Conservation (phyloP, 192 early-diverging fungal species). For the Piromyces sp. region DNA sequence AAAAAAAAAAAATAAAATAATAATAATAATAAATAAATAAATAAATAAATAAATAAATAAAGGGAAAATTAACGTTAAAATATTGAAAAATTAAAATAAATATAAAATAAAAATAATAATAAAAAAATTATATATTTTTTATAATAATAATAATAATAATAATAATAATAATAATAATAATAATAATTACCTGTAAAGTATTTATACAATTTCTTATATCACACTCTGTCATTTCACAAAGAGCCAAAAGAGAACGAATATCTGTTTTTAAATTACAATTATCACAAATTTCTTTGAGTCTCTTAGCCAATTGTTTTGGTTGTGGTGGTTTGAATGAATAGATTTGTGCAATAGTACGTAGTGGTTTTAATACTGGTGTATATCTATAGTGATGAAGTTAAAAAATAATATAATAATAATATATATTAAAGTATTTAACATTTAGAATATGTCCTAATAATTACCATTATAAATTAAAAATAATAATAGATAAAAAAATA, state of each 20-base stretch:
- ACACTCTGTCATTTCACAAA: conserved; percentile 62
- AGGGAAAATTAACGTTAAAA: conserved; percentile 10
- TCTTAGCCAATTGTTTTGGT: conserved; percentile 40
- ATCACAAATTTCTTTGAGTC: conserved; percentile 65
- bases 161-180: too few species aligned
- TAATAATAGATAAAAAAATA: background rate
- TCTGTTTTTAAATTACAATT: conserved; percentile 56
- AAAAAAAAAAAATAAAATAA: too few species aligned
- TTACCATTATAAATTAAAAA: too few species aligned
- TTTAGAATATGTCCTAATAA: too few species aligned
- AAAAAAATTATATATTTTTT: too few species aligned
- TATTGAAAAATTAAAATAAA: background rate
- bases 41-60: conserved; percentile 2
- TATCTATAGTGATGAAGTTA: too few species aligned
- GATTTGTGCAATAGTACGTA: conserved; percentile 60
- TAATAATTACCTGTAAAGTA: conserved; percentile 65
- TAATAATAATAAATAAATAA: background rate
- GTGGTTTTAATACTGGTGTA: conserved; percentile 66
- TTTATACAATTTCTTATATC: conserved; percentile 82
- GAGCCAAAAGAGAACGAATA: conserved; percentile 48
- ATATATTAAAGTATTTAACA: too few species aligned
- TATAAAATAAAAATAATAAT: too few species aligned
- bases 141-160: too few species aligned
- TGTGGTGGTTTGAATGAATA: conserved; percentile 51
- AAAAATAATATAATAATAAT: background rate